Evolutionary conservation across 2,329 filamentous ascomycete genomes (phyloP).

Genomic region (Talaromyces sp.): DNA sequence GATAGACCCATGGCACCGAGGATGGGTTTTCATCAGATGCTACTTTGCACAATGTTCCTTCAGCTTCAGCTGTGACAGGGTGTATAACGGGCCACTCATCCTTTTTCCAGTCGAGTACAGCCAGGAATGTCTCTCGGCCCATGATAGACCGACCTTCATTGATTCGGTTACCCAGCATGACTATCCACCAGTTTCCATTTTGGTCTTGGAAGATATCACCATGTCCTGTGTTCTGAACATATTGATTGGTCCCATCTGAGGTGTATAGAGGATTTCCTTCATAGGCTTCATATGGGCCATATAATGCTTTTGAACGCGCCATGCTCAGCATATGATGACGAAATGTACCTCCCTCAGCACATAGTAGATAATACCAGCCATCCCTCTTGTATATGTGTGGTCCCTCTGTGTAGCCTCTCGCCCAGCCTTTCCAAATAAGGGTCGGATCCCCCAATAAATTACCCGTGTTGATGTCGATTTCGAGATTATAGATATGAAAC

Average conservation of each 20-base stretch:
- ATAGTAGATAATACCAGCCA: conserved; percentile 35
- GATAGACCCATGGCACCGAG: conserved; percentile 25
- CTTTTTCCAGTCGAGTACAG: conserved; percentile 27
- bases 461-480: conserved; percentile 14
- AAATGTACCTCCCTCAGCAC: conserved; percentile 33
- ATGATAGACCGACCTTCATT: conserved; percentile 21
- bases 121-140: conserved; percentile 40
- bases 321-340: conserved; percentile 31
- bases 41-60: conserved; percentile 18
- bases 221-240: conserved; percentile 59
- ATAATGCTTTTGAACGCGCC: conserved; percentile 30
- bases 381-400: conserved; percentile 36
- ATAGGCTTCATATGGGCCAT: conserved; percentile 46
- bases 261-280: conserved; percentile 47
- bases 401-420: conserved; percentile 24
- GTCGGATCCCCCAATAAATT: conserved; percentile 2
- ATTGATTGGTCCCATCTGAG: conserved; percentile 40
- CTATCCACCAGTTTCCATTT: conserved; percentile 57
- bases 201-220: conserved; percentile 60
- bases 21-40: neutral
- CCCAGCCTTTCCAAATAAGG: conserved; percentile 14
- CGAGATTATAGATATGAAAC: conserved; percentile 8
- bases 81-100: conserved; percentile 15
- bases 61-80: conserved; percentile 20
- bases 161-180: conserved; percentile 38